Conservation (phyloP, 192 early-diverging fungal species). For the Coemansia reversa region DNA sequence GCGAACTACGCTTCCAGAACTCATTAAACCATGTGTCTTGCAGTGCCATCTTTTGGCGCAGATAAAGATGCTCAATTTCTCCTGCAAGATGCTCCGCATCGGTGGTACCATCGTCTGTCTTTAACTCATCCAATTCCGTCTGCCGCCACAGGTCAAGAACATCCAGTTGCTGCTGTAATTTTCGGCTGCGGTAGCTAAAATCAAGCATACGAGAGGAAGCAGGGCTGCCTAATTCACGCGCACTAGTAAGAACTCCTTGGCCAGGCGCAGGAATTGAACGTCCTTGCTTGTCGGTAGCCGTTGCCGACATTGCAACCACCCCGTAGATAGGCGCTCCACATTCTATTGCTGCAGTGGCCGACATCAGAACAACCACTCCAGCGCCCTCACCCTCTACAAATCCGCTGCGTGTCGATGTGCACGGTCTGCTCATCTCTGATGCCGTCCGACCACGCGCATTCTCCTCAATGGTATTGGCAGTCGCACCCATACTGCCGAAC, state of each 20-base stretch:
- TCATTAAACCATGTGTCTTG: conserved; percentile 73
- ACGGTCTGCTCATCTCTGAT: conserved; percentile 83
- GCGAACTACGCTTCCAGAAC: conserved; percentile 65
- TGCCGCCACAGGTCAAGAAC: conserved; percentile 9
- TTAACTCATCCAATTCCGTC: conserved; percentile 5
- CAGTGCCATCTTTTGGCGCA: conserved; percentile 56
- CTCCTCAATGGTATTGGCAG: conserved; percentile 77
- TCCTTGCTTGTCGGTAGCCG: conserved; percentile 92
- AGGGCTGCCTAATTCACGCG: conserved; percentile 64
- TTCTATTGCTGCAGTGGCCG: conserved; percentile 75
- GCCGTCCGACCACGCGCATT: conserved; percentile 80
- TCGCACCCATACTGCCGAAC: conserved; percentile 82
- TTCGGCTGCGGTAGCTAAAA: conserved; percentile 79
- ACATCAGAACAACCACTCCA: conserved; percentile 85
- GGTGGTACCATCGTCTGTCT: conserved; percentile 35
- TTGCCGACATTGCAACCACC: conserved; percentile 79
- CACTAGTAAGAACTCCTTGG: conserved; percentile 85
- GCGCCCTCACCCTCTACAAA: conserved; percentile 91
- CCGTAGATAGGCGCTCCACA: conserved; percentile 88
- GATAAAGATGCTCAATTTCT: conserved; percentile 9
- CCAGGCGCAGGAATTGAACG: conserved; percentile 91
- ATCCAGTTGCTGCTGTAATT: conserved; percentile 53
- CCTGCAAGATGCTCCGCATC: neutral
- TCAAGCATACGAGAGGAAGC: conserved; percentile 61
- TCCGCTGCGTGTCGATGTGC: conserved; percentile 77